Conservation (phyloP, 2,329 filamentous ascomycete species). For the Fusarium secorum region DNA sequence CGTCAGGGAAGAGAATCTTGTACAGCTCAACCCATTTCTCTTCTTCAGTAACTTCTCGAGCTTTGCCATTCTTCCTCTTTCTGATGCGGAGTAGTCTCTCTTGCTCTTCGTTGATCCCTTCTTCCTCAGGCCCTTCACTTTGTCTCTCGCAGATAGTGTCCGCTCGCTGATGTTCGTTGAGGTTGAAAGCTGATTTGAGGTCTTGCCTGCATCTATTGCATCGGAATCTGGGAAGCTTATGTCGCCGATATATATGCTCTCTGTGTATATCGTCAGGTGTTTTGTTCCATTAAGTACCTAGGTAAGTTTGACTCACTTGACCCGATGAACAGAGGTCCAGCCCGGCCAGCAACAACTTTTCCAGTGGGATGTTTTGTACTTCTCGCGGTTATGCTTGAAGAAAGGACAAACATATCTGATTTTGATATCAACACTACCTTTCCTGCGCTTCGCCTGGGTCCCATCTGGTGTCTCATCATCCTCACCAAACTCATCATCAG, state of each 20-base stretch:
- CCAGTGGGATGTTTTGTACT: background rate
- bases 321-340: background rate
- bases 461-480: background rate
- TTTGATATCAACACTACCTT: accelerated
- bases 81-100: background rate
- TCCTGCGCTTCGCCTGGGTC: background rate
- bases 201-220: slow-evolving; percentile 2
- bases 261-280: background rate
- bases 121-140: background rate
- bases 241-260: background rate
- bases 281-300: accelerated
- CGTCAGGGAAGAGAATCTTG: background rate
- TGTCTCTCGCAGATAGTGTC: background rate
- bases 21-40: slow-evolving; percentile 1
- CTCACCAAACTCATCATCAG: background rate
- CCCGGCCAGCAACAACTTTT: background rate
- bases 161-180: background rate
- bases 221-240: background rate
- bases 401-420: background rate
- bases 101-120: background rate
- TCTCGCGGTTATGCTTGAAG: background rate
- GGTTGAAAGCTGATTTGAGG: background rate
- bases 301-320: background rate
- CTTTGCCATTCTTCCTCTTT: background rate
- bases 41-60: background rate